Evolutionary conservation across 352 stramenopile genomes (phyloP).

Genomic region (Heterotrichella gracilis): DNA sequence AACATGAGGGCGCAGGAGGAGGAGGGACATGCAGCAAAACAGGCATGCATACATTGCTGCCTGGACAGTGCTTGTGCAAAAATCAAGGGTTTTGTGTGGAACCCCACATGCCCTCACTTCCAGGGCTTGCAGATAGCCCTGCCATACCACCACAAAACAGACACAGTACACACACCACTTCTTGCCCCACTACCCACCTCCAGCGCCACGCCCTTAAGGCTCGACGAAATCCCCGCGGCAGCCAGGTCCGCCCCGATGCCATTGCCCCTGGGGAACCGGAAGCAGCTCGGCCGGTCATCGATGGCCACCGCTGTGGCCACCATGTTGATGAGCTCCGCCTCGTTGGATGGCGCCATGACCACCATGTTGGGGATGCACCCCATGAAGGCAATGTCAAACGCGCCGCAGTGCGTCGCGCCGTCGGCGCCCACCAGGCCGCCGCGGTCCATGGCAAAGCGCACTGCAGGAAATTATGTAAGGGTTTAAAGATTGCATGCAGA

Average conservation of each 20-base stretch:
- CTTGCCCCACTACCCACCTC: too few species aligned
- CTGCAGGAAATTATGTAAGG: too few species aligned
- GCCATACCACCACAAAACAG: too few species aligned
- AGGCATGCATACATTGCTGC: too few species aligned
- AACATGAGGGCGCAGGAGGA: too few species aligned
- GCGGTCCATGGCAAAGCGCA: constrained; percentile 41
- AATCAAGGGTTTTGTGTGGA: too few species aligned
- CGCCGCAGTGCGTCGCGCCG: constrained; percentile 36
- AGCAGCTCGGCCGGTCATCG: constrained; percentile 32
- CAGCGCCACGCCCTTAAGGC: background rate
- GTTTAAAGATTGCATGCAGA: too few species aligned
- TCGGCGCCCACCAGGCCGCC: constrained; percentile 29
- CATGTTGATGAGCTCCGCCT: constrained; percentile 48
- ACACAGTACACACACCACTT: too few species aligned
- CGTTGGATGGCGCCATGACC: constrained; percentile 43
- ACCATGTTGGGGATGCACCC: constrained; percentile 42
- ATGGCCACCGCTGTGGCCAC: constrained; percentile 33
- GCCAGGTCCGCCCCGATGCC: constrained; percentile 34
- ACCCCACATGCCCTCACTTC: too few species aligned
- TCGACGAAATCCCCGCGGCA: background rate
- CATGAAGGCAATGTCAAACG: constrained; percentile 40
- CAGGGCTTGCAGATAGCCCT: too few species aligned
- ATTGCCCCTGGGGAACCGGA: constrained; percentile 36
- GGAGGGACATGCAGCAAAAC: too few species aligned
- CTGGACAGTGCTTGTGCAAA: too few species aligned